Evolutionary conservation across 371 early-diverging fungal genomes (phyloP), one percentile per base, ranked within the genome.

Genomic region (Batkoa obscura): DNA sequence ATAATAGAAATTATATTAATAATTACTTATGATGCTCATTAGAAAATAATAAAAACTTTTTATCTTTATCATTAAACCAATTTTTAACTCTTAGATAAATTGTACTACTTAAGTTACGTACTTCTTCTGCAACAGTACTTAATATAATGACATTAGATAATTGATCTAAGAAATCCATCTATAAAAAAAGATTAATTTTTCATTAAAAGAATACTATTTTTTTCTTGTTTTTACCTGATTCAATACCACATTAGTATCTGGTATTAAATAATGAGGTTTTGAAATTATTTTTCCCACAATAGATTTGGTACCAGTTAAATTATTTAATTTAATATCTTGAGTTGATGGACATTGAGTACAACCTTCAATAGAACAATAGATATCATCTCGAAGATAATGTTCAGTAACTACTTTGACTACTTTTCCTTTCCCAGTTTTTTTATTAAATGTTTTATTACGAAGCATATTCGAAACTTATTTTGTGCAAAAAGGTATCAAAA

Each of bases 361-460:
- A 1, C 66, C 63, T 15, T 67, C 60, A 0, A 78, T 70, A 2
- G 83, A 86, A 66, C 97, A 96, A 49, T 75, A 68, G 45, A 96
- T 88, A 65, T 96, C 97, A 66, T 94, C 94, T 36, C 94, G 84
- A 33, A 96, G 70, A 66, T 96, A 95, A 62, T 93, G 94, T 64
- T 96, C 94, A 64, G 85, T 84, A 59, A 94, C 85, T n/a, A 93
- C 86, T 62, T 87, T 89, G 56, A 90, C 76, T 46, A 93, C 84
- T 55, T 83, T 85, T 31, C 97, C 94, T 64, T 82, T 79, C 61
- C 79, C 75, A 36, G 86, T 90, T 62, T 84, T 85, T 56, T 84
- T 81, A 3, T 85, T 72, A 63, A 76, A 81, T 9, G 82, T 59
- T 59, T 80, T 80, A 41, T 75, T 72, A 55, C 80, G 70, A 48